Evolutionary conservation across 257 asterid genomes (phyloP).

Genomic region (Solanum virginianum): DNA sequence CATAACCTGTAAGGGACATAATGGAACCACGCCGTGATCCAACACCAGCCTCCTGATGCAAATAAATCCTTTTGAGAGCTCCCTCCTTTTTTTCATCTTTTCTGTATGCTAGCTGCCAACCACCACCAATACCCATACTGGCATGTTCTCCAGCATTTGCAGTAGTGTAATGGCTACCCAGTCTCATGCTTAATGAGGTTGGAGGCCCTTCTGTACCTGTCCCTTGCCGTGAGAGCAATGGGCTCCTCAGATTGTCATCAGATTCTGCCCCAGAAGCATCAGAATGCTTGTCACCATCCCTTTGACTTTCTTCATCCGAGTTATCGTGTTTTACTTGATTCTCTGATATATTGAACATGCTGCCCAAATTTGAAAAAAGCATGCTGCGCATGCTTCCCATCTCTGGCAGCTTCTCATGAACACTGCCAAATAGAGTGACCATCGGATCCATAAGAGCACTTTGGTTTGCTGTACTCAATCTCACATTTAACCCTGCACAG

Average conservation of each 20-base stretch:
- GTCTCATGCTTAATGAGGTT: conserved; percentile 5
- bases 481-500: no score
- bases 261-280: conserved; percentile 50
- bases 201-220: conserved; percentile 26
- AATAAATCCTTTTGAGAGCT: conserved; percentile 68
- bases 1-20: conserved; percentile 48
- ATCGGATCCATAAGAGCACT: conserved; percentile 60
- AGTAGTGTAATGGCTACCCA: conserved; percentile 8
- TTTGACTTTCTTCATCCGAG: conserved; percentile 75
- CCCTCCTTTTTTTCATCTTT: conserved; percentile 60
- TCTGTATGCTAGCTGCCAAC: conserved; percentile 91
- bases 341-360: conserved; percentile 65
- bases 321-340: conserved; percentile 32
- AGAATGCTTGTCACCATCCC: conserved; percentile 27
- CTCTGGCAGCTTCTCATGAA: conserved; percentile 70
- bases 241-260: conserved; percentile 71
- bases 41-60: conserved; percentile 64
- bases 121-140: conserved; percentile 82
- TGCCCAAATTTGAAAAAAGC: conserved; percentile 66
- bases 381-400: conserved; percentile 80
- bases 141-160: conserved; percentile 32
- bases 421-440: conserved; percentile 89
- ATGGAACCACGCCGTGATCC: conserved; percentile 73
- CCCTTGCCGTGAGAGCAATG: conserved; percentile 56
- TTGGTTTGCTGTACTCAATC: conserved; percentile 46